phyloP scores from a whole-genome alignment of 2,329 filamentous ascomycete genomes.

The Exophiala sp. region DNA sequence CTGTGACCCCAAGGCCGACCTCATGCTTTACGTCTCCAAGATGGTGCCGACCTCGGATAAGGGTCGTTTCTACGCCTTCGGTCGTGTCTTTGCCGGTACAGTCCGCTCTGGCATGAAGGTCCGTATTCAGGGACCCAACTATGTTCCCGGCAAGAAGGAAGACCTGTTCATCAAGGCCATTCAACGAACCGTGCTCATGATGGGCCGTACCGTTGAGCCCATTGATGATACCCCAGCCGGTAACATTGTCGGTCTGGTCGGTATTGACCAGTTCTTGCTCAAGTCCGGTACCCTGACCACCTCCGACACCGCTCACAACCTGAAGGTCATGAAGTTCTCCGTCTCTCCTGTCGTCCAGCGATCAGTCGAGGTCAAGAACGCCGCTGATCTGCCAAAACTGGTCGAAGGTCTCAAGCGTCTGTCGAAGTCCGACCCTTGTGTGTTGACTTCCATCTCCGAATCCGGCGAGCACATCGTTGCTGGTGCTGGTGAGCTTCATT shows the following conservation, averaged over 20 bases:
- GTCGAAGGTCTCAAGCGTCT: constrained; percentile 99
- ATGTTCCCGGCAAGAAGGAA: constrained; percentile 95
- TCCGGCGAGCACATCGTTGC: constrained; percentile 99
- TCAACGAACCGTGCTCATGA: constrained; percentile 99
- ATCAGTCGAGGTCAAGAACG: constrained; percentile 99
- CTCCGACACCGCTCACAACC: constrained; percentile 95
- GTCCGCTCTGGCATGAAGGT: constrained; percentile 97
- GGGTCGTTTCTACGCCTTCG: constrained; percentile 99
- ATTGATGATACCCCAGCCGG: constrained; percentile 98
- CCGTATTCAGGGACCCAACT: constrained; percentile 99
- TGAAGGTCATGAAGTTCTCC: constrained; percentile 99
- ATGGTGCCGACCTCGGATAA: constrained; percentile 99
- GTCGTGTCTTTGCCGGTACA: constrained; percentile 99
- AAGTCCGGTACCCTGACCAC: constrained; percentile 99
- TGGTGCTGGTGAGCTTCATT: constrained; percentile 97
- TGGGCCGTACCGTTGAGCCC: constrained; percentile 98
- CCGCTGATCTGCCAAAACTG: constrained; percentile 98
- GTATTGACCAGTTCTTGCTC: constrained; percentile 99
- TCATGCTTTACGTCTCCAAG: constrained; percentile 99
- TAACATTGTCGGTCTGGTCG: constrained; percentile 99
- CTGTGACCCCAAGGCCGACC: constrained; percentile 94
- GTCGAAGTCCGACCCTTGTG: constrained; percentile 99
- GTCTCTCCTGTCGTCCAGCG: constrained; percentile 98
- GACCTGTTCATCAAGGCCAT: constrained; percentile 99
- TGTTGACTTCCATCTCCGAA: constrained; percentile 79